phyloP scores from a whole-genome alignment of 345 rosid genomes.

The Salix dunnii region DNA sequence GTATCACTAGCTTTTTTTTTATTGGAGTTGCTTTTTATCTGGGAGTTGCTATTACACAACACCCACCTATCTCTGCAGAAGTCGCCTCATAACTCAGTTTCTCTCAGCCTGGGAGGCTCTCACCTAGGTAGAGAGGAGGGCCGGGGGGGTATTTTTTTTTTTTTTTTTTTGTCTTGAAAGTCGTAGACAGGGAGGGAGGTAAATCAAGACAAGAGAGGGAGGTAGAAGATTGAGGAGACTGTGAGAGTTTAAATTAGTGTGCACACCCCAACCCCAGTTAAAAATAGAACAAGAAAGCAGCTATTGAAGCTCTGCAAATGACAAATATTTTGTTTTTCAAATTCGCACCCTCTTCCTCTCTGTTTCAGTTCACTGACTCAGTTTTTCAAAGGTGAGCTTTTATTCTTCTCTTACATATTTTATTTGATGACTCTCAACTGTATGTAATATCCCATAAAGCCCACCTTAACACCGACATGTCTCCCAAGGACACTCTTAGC shows the following conservation, averaged over 20 bases:
- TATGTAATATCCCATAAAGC: conserved; percentile 14
- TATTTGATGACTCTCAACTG: neutral
- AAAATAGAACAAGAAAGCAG: conserved; percentile 5
- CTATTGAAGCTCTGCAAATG: conserved; percentile 30
- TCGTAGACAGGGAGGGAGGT: conserved; percentile 4
- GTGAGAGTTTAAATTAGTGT: neutral
- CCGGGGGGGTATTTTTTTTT: neutral
- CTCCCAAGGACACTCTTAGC: conserved; percentile 28
- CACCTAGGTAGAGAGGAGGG: neutral
- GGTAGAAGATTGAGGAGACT: neutral
- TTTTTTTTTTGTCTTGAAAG: neutral
- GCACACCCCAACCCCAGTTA: conserved; percentile 2
- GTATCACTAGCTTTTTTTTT: no score
- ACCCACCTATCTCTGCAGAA: conserved; percentile 17
- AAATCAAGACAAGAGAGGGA: conserved; percentile 6
- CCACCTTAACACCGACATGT: conserved; percentile 55
- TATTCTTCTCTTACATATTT: no score
- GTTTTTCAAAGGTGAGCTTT: conserved; percentile 19
- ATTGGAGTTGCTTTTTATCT: no score
- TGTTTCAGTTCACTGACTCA: neutral
- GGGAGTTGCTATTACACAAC: neutral
- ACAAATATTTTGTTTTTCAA: conserved; percentile 41
- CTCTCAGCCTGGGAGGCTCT: conserved; percentile 4
- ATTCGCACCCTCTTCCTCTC: conserved; percentile 14
- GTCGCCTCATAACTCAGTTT: conserved; percentile 27